Conservation (phyloP, 306 rosid species). For the Inga laurina region DNA sequence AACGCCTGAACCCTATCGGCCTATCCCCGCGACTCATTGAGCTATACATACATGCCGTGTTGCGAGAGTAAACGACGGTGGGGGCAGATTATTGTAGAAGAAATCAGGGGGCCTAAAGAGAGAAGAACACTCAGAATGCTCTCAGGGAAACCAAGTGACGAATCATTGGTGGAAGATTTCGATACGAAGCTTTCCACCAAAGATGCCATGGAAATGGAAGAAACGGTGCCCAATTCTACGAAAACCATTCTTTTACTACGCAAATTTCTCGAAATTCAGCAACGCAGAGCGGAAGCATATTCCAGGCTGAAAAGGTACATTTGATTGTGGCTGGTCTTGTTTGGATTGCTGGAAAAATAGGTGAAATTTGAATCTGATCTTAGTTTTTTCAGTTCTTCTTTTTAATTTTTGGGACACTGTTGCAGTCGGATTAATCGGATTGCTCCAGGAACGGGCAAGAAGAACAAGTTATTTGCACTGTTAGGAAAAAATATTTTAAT, state of each 20-base stretch:
- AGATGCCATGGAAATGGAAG: background rate
- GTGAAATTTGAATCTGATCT: background rate
- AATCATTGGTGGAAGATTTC: constrained; percentile 6
- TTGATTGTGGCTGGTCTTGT: background rate
- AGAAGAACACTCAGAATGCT: background rate
- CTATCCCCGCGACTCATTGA: too few relatives aligned
- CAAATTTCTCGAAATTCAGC: constrained; percentile 51
- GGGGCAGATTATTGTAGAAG: background rate
- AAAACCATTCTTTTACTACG: constrained; percentile 44
- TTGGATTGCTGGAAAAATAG: background rate
- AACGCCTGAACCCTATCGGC: too few relatives aligned
- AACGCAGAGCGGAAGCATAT: constrained; percentile 62
- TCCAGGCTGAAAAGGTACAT: constrained; percentile 48
- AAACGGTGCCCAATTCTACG: constrained; percentile 26
- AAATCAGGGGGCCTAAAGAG: background rate
- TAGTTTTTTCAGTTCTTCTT: background rate
- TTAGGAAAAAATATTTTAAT: background rate
- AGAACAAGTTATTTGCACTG: background rate
- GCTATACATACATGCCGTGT: too few relatives aligned
- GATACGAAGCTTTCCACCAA: background rate
- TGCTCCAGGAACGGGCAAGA: background rate
- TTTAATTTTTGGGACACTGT: background rate
- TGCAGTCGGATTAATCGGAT: background rate
- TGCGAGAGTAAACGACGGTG: background rate
- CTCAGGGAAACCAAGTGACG: background rate